phyloP scores from a whole-genome alignment of 2,329 filamentous ascomycete genomes.

The Cordyceps cateniannulata region DNA sequence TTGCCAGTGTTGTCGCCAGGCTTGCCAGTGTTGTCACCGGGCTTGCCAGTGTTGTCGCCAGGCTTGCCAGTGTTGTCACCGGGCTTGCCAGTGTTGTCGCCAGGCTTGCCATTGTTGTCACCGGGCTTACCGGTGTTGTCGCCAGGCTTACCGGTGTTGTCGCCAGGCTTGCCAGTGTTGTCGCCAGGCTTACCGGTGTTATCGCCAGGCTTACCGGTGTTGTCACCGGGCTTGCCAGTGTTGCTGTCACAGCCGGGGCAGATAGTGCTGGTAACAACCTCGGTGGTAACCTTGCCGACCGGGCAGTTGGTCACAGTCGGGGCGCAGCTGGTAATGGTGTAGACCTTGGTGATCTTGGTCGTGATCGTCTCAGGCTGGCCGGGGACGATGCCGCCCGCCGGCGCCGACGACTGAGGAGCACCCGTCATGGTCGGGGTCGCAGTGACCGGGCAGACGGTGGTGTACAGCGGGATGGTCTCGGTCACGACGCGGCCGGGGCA shows the following conservation, averaged over 20 bases:
- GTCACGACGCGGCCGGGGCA: slow-evolving; percentile 20
- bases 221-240: background rate
- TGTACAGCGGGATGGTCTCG: slow-evolving; percentile 8
- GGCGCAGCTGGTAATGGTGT: slow-evolving; percentile 27
- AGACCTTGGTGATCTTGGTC: slow-evolving; percentile 13
- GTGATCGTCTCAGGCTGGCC: slow-evolving; percentile 17
- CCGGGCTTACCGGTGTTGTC: background rate
- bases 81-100: no score
- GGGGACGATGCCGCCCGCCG: background rate
- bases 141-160: background rate
- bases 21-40: background rate
- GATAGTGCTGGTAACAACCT: background rate
- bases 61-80: no score
- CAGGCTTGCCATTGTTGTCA: no score
- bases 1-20: background rate
- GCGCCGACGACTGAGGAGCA: background rate
- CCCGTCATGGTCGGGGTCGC: background rate
- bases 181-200: no score
- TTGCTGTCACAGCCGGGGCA: background rate
- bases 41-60: no score
- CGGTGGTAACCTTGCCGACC: slow-evolving; percentile 24
- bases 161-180: no score
- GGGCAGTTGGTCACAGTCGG: slow-evolving; percentile 25
- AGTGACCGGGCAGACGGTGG: slow-evolving; percentile 2
- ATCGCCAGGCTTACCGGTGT: no score